Evolutionary conservation across 768 basidiomycete genomes (phyloP), one percentile per base, ranked within the genome.

Genomic region (Lactarius akahatsu): DNA sequence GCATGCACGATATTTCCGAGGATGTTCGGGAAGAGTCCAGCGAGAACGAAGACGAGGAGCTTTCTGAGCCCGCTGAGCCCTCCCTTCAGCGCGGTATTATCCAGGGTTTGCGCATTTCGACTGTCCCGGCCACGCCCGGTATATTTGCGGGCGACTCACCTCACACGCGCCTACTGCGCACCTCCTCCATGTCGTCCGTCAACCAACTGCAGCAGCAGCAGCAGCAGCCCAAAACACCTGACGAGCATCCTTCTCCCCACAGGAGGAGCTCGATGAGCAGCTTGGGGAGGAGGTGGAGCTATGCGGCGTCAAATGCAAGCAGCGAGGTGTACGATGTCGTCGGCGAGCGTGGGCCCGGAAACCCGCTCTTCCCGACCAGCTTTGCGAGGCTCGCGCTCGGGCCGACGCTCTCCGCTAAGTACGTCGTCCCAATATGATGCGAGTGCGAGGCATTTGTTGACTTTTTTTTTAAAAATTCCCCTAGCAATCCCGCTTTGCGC

Each of bases 361-460:
- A 87, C 69, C 92, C 92, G 16, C 77, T 94, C 8, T 96, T 96
- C 78, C 90, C 91, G 3, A 88, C 85, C 70, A 91, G 85, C 73
- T 96, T 94, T 76, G 85, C 90, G 38, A 82, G 83, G 62, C 75
- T 94, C 68, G 83, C 84, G 30, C 70, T 82, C 41, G 84, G 83
- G 40, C 91, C 91, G 26, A 92, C 89, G 28, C 76, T 92, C 71
- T 75, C 77, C 16, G 83, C 83, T 20, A 85, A 80, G 82, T 83
- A 71, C 55, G 82, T 75, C 9, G 15, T 18, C 38, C 5, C 34
- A 10, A 36, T 3, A 34, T 57, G n/a, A 41, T 26, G 28, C 52
- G 41, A 20, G 38, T 41, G n/a, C 60, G 47, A 63, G 26, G 26
- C 16, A 34, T 32, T 47, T 40, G 28, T 58, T 55, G 23, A 36